Conservation (phyloP, 768 basidiomycete species). For the Psilocybe subaeruginosa region DNA sequence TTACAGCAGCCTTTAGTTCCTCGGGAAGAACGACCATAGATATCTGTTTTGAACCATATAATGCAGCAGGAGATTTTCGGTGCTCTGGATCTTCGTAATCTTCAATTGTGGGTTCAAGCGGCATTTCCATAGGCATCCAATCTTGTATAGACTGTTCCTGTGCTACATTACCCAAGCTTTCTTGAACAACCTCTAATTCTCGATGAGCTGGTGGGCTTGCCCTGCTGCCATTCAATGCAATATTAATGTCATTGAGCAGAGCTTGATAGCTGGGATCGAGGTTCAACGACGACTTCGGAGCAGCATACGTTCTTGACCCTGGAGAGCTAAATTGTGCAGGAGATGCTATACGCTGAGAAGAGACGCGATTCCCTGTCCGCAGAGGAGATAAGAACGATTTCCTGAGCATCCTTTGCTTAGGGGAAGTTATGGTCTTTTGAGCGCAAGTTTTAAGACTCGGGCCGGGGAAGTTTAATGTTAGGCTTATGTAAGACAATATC, state of each 20-base stretch:
- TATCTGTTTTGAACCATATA: constrained; percentile 74
- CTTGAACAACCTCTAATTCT: constrained; percentile 54
- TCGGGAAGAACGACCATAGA: constrained; percentile 74
- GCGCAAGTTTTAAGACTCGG: not conserved
- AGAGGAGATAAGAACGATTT: constrained; percentile 1
- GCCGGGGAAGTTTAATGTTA: constrained; percentile 4
- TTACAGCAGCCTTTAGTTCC: constrained; percentile 71
- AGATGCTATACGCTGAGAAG: not conserved
- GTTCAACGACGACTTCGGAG: constrained; percentile 62
- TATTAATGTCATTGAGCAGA: constrained; percentile 68
- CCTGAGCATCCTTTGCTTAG: constrained; percentile 10
- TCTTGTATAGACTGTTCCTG: constrained; percentile 19
- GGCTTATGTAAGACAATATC: not conserved
- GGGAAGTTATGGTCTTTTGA: not conserved
- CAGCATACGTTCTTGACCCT: constrained; percentile 27
- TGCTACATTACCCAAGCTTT: not conserved
- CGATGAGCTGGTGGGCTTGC: constrained; percentile 32
- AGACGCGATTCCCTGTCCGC: not conserved
- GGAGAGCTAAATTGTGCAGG: constrained; percentile 25
- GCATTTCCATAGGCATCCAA: constrained; percentile 29
- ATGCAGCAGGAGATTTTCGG: constrained; percentile 80
- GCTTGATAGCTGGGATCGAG: constrained; percentile 69
- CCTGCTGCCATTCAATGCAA: constrained; percentile 54
- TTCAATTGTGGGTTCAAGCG: constrained; percentile 28
- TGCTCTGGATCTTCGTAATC: constrained; percentile 34